Conservation (phyloP, 306 rosid species). For the Pueraria montana region DNA sequence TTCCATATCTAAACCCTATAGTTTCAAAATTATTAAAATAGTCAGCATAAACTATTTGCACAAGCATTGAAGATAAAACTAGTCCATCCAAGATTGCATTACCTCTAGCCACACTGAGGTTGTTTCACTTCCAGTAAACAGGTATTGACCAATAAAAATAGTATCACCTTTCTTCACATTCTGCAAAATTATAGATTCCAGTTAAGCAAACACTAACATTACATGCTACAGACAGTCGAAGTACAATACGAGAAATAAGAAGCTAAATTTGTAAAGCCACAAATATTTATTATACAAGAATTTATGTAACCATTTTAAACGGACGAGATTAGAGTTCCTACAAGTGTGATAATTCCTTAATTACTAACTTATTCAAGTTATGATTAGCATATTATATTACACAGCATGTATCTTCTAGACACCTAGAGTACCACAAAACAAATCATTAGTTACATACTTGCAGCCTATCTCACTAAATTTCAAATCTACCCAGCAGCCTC, state of each 20-base stretch:
- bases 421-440: not conserved
- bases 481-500: not conserved
- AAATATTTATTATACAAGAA: not conserved
- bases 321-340: not conserved
- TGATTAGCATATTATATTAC: not conserved
- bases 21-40: not conserved
- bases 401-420: not conserved
- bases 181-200: conserved; percentile 40
- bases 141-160: conserved; percentile 56
- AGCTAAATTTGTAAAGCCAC: conserved; percentile 4
- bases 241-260: not conserved
- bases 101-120: conserved; percentile 59
- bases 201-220: not conserved
- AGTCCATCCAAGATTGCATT: not conserved
- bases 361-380: not conserved
- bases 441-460: not conserved
- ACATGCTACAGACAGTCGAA: not conserved
- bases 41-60: not conserved
- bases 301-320: conserved; percentile 3
- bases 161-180: conserved; percentile 56
- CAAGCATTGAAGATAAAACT: conserved; percentile 8
- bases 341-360: conserved; percentile 1
- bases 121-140: conserved; percentile 57
- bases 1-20: conserved; percentile 11
- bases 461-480: not conserved